Conservation (phyloP, 2,329 filamentous ascomycete species). For the Metarhizium brunneum region DNA sequence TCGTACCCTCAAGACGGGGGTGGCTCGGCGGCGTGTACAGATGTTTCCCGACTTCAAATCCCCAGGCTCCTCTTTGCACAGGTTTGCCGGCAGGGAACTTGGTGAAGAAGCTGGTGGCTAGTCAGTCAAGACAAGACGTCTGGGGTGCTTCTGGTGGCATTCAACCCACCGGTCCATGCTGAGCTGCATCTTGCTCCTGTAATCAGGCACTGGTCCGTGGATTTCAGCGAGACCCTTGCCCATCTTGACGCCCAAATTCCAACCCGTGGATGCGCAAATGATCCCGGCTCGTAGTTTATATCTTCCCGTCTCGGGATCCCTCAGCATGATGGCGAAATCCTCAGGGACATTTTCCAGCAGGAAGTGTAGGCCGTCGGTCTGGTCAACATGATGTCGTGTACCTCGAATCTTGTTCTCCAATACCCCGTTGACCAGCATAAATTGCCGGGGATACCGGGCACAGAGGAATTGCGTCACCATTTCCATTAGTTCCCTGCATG, state of each 20-base stretch:
- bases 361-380: slow-evolving; percentile 55
- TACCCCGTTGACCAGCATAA: slow-evolving; percentile 45
- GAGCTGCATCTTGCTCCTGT: slow-evolving; percentile 79
- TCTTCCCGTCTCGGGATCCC: slow-evolving; percentile 59
- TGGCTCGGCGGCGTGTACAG: slow-evolving; percentile 66
- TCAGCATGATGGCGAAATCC: slow-evolving; percentile 70
- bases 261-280: slow-evolving; percentile 71
- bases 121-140: not conserved
- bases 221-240: slow-evolving; percentile 62
- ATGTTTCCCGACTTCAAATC: slow-evolving; percentile 64
- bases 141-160: no score
- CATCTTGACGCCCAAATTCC: slow-evolving; percentile 68
- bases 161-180: slow-evolving; percentile 67
- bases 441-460: slow-evolving; percentile 67
- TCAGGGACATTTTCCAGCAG: slow-evolving; percentile 73
- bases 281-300: slow-evolving; percentile 70
- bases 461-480: slow-evolving; percentile 73
- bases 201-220: slow-evolving; percentile 68
- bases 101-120: slow-evolving; percentile 57
- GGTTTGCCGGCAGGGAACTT: slow-evolving; percentile 66
- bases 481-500: slow-evolving; percentile 81
- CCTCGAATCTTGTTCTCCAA: slow-evolving; percentile 63
- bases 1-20: slow-evolving; percentile 50
- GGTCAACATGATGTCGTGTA: slow-evolving; percentile 46
- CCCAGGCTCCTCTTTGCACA: slow-evolving; percentile 81